Evolutionary conservation across 2,329 filamentous ascomycete genomes (phyloP), one percentile per base, ranked within the genome.

Genomic region (Hirsutella thompsonii): DNA sequence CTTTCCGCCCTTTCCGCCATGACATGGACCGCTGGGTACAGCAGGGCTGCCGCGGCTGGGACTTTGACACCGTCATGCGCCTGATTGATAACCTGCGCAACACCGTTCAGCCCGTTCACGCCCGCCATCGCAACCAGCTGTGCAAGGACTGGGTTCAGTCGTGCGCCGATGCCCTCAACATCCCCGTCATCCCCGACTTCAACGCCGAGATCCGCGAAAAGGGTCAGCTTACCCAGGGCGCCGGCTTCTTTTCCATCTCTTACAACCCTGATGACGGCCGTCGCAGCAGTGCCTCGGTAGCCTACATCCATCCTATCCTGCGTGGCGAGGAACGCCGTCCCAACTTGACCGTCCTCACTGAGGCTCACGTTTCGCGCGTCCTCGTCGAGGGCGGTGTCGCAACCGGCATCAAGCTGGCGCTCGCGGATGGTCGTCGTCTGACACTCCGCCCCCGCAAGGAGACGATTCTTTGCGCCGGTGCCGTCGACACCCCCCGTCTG

Each of bases 221-320:
- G 39, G 88, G 88, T 42, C 70, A 79, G 36, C 65, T 94, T 48
- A 79, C 77, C 49, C 70, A 83, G 53, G 83, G 83, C 38, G 83
- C 92, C 21, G 88, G 88, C 42, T 94, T 94, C 72, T 90, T 94
- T 70, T 88, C 82, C 48, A 79, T 94, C 50, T 81, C 84, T 30
- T 94, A 94, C 67, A 93, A 94, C 66, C 88, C 88, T 3, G 87
- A 94, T 54, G 81, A 87, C 54, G 85, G 87, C 55, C 76, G 77
- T 52, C 79, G 88, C 47, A 90, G 83, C 66, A 89, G 83, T 57
- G 87, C 88, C 44, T 88, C 82, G 44, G 87, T 94, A 19, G 88
- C 88, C 16, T 94, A 94, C 65, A 89, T 94, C 55, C 88, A 94
- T 63, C 88, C 88, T 29, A 88, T 94, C 54, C 74, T 94, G 40